Conservation (phyloP, 116 monocot species). For the Phalaenopsis hybrid region DNA sequence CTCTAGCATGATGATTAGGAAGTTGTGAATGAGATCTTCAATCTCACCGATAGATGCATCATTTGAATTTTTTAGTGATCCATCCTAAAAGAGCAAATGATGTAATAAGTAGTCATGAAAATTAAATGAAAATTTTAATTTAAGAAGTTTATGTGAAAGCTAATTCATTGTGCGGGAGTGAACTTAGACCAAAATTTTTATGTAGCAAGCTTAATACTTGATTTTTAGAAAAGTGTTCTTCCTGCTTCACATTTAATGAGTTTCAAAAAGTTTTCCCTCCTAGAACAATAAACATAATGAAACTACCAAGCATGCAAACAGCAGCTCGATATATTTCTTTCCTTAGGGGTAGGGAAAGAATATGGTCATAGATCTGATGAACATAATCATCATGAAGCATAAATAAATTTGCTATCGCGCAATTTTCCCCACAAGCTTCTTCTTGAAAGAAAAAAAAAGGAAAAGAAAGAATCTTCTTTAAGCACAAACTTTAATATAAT, state of each 20-base stretch:
- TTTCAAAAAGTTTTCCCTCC: not conserved
- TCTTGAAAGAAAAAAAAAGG: not conserved
- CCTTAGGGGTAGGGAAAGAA: not conserved
- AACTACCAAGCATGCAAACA: not conserved
- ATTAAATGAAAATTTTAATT: slow-evolving; percentile 1
- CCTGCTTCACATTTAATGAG: not conserved
- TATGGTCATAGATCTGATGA: not conserved
- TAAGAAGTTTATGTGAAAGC: not conserved
- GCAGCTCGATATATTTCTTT: not conserved
- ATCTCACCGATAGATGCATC: slow-evolving; percentile 63
- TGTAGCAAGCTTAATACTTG: not conserved
- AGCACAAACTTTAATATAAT: not conserved
- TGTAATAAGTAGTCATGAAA: not conserved
- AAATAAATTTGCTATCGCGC: not conserved
- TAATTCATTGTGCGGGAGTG: not conserved
- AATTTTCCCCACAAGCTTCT: not conserved
- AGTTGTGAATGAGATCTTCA: slow-evolving; percentile 93
- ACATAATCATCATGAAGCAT: not conserved
- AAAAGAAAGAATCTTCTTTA: not conserved
- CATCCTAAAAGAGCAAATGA: slow-evolving; percentile 35
- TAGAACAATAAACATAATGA: not conserved
- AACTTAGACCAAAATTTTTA: not conserved
- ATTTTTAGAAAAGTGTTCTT: not conserved
- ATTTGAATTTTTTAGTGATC: slow-evolving; percentile 34
- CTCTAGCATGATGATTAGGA: slow-evolving; percentile 86